Evolutionary conservation across 306 rosid genomes (phyloP), one percentile per base, ranked within the genome.

Genomic region (Clitoria ternatea): DNA sequence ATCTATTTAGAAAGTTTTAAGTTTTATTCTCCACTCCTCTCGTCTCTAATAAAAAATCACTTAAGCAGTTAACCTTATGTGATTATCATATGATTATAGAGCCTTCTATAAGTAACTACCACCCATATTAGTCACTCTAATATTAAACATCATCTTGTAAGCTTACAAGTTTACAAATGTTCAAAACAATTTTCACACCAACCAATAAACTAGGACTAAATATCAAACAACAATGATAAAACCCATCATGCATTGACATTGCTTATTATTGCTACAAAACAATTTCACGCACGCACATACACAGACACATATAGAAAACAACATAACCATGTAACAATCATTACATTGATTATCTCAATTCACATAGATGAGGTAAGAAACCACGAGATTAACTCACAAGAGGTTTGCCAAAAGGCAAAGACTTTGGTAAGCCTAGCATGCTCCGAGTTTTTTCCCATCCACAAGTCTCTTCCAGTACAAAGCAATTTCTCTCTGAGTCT

Each of bases 391-490:
- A 69, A 70, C 57, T 54, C 57, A 55, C 36, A 71, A 54, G 19
- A 66, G 54, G 7, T 4, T 33, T 18, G 45, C 42, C 56, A 36
- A 61, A 67, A 74, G 17, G 4, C 64, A 55, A 14, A 54, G 19
- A 48, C 6, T 67, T 32, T 49, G 23, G 32, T 6, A 56, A 65
- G 20, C 54, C 75, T 87, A 94, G 78, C 98, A 94, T 10, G 65
- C 79, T 39, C 97, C 96, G 66, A 78, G 77, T 80, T 30, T 94
- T 87, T 61, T 90, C 12, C 68, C 50, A 7, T 73, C 79, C 35
- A 83, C 83, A 74, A 78, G 19, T 50, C 62, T 4, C 92, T 70
- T 90, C 98, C 95, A 94, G 13, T 73, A 45, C 63, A 20, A 26
- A 32, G 57, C 19, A 68, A 88, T 27, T 62, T 80, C 90, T 59